phyloP scores from a whole-genome alignment of 2,329 filamentous ascomycete species.

The Penicillium sp. region DNA sequence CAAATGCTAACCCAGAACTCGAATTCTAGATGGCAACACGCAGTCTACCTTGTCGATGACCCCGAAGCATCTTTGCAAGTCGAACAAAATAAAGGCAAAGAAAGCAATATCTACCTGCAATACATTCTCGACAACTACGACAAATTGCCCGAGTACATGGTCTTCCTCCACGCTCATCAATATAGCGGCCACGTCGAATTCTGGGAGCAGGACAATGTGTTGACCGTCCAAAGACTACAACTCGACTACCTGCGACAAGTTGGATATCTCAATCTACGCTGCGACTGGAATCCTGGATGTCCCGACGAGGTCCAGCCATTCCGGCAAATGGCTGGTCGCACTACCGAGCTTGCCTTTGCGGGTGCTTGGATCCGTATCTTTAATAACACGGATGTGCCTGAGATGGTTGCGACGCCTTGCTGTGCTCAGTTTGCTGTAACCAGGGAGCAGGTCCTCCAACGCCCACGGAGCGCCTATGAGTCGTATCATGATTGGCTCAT shows the following conservation, averaged over 20 bases:
- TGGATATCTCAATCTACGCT: constrained; percentile 62
- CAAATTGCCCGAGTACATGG: constrained; percentile 50
- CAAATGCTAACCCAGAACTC: not conserved
- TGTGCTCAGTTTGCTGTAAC: constrained; percentile 67
- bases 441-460: constrained; percentile 50
- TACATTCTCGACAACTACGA: constrained; percentile 49
- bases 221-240: constrained; percentile 50
- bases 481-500: constrained; percentile 60
- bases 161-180: constrained; percentile 60
- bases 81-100: constrained; percentile 43
- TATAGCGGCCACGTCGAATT: constrained; percentile 53
- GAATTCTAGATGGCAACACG: constrained; percentile 42
- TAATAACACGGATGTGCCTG: constrained; percentile 45
- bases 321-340: constrained; percentile 19
- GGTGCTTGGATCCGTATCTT: constrained; percentile 31
- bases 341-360: constrained; percentile 30
- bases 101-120: constrained; percentile 47
- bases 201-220: constrained; percentile 53
- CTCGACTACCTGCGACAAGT: constrained; percentile 50
- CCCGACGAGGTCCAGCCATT: constrained; percentile 38
- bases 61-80: constrained; percentile 23
- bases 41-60: constrained; percentile 45
- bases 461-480: constrained; percentile 54
- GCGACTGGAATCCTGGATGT: constrained; percentile 38
- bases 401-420: constrained; percentile 56